Conservation (phyloP, 2,329 filamentous ascomycete genomes). For the Sporothrix curviconia region DNA sequence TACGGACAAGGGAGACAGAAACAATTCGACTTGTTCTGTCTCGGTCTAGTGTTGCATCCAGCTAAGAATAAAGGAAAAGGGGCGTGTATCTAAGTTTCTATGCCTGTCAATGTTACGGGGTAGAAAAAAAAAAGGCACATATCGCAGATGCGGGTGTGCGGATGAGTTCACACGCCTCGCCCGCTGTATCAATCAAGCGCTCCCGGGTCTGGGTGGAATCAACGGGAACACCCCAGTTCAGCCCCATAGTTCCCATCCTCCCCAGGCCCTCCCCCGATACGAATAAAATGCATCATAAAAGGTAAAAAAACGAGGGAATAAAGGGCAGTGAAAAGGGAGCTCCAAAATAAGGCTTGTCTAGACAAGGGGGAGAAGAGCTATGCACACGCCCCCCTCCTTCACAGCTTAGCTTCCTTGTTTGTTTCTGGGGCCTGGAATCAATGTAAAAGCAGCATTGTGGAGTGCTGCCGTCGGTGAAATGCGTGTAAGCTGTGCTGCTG, state of each 20-base stretch:
- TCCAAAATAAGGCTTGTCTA: too few relatives aligned
- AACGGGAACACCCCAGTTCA: background rate
- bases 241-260: background rate
- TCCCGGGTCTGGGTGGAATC: too few relatives aligned
- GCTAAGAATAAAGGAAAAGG: background rate
- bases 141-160: slow-evolving; percentile 1
- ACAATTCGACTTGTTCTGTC: background rate
- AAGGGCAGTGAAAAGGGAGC: too few relatives aligned
- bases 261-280: background rate
- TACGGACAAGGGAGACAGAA: background rate
- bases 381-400: slow-evolving; percentile 2
- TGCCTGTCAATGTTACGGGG: background rate
- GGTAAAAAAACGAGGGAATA: too few relatives aligned
- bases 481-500: background rate
- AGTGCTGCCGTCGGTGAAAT: background rate
- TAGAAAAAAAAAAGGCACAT: background rate
- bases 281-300: too few relatives aligned
- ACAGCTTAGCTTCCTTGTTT: background rate
- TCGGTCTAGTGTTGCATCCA: background rate
- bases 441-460: too few relatives aligned
- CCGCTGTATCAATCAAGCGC: slow-evolving; percentile 9
- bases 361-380: too few relatives aligned
- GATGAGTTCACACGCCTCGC: background rate
- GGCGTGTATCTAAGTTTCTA: too few relatives aligned
- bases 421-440: background rate